Evolutionary conservation across 164 flowering plant genomes (phyloP).

Genomic region (Kalanchoe fedtschenkoi): DNA sequence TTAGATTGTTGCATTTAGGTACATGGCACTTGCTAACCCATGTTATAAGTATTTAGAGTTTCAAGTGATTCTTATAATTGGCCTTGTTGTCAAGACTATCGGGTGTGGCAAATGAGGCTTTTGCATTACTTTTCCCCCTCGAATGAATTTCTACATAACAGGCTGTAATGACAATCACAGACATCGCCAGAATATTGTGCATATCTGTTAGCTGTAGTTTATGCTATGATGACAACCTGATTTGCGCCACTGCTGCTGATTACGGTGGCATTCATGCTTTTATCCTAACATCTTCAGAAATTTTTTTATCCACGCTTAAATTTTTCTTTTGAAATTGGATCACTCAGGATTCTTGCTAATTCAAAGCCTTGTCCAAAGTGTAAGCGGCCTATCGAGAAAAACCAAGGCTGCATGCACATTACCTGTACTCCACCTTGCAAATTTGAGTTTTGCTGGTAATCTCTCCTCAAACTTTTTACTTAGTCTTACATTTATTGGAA

Average conservation of each 20-base stretch:
- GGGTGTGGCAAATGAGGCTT: no score
- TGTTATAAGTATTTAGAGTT: background rate
- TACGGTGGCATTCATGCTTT: no score
- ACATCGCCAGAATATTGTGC: no score
- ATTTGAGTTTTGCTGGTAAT: conserved; percentile 67
- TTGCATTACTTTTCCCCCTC: no score
- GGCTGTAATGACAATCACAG: no score
- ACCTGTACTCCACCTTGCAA: conserved; percentile 74
- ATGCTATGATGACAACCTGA: no score
- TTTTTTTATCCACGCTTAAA: background rate
- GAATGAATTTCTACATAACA: no score
- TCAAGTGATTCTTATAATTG: no score
- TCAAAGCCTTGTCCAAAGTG: conserved; percentile 88
- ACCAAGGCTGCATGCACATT: conserved; percentile 87
- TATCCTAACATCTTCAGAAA: background rate
- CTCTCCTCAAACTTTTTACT: no score
- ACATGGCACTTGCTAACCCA: background rate
- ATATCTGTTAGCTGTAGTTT: no score
- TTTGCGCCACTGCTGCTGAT: background rate
- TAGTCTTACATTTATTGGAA: no score
- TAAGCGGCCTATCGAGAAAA: conserved; percentile 79
- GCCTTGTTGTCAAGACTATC: no score
- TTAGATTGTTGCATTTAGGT: background rate
- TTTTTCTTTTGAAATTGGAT: background rate
- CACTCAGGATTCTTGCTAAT: conserved; percentile 52